Conservation (phyloP, 2,329 filamentous ascomycete genomes). For the Periconia macrospinosa region DNA sequence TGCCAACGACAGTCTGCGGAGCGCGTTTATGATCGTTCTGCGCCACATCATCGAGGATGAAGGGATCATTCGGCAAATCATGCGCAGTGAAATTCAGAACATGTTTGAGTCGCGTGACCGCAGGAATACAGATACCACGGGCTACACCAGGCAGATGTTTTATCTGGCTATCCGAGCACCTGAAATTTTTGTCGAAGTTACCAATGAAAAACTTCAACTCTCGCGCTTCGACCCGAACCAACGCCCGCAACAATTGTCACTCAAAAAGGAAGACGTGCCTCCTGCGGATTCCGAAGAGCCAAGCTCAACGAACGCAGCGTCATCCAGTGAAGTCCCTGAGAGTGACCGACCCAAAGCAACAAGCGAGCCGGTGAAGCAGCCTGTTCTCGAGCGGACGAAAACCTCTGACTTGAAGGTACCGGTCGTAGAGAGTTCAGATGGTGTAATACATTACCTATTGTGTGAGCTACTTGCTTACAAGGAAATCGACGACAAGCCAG, state of each 20-base stretch:
- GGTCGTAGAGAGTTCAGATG: slow-evolving; percentile 87
- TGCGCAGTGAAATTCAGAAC: slow-evolving; percentile 84
- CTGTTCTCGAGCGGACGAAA: slow-evolving; percentile 68
- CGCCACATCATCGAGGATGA: slow-evolving; percentile 95
- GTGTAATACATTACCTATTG: slow-evolving; percentile 91
- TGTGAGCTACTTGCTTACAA: slow-evolving; percentile 90
- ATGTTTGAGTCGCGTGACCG: slow-evolving; percentile 63
- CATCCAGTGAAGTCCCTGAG: slow-evolving; percentile 33
- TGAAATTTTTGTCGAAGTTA: slow-evolving; percentile 82
- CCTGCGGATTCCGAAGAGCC: slow-evolving; percentile 19
- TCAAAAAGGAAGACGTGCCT: slow-evolving; percentile 53
- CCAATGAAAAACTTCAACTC: slow-evolving; percentile 81
- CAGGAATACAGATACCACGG: slow-evolving; percentile 65
- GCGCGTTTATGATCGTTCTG: slow-evolving; percentile 79
- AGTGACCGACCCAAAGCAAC: slow-evolving; percentile 38
- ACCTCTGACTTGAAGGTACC: slow-evolving; percentile 74
- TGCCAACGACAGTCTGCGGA: slow-evolving; percentile 73
- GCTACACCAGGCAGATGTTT: slow-evolving; percentile 75
- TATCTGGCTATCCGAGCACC: slow-evolving; percentile 80
- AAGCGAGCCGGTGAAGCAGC: slow-evolving; percentile 30
- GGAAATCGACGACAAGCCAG: slow-evolving; percentile 85
- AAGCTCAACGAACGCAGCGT: slow-evolving; percentile 6
- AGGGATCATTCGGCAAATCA: slow-evolving; percentile 84
- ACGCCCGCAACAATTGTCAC: slow-evolving; percentile 54
- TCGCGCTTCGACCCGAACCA: slow-evolving; percentile 61